Evolutionary conservation across 495 filamentous ascomycete genomes (phyloP), one percentile per base, ranked within the genome.

Genomic region (Darksidea phi): DNA sequence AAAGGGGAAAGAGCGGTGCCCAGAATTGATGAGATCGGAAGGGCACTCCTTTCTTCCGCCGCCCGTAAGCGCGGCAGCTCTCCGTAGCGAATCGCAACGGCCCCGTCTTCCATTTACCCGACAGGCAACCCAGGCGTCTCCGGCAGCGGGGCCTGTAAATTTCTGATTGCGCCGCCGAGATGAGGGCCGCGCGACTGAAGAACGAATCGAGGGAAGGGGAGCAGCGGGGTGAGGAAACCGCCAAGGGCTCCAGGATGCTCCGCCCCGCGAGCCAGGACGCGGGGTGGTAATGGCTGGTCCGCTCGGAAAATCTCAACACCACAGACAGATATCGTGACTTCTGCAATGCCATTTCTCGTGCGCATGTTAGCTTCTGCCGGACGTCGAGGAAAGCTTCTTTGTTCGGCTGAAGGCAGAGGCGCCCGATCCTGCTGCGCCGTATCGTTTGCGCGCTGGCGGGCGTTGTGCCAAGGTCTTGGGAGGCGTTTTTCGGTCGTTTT

Each of bases 391-490:
- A 64, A 54, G 61, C 61, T 64, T 64, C 54, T 59, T 58, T 18
- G 37, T 7, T 24, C 46, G n/a, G 47, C 17, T 48, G 25, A 28
- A 54, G 25, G 47, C 61, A 42, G n/a, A n/a, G 34, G 25, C 47
- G 7, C 54, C 28, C 51, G 42, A 63, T 59, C 61, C 48, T 54
- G 12, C 48, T 58, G 46, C 46, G 47, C 42, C 59, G 32, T 57
- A 48, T 59, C 48, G 38, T 43, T 34, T 36, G 23, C 18, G 54
- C 20, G 49, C 43, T 11, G 13, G 17, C 17, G 25, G 59, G 54
- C 46, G 61, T 58, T 4, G 8, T 59, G 63, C 63, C 63, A 66
- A 66, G 63, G 56, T 23, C 61, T 66, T 66, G 57, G 56, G 63
- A 61, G 63, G 63, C 63, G 63, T 41, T 66, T 66, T 66, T 53